Percentiles rank a stretch among this genome's conserved stretches.
Conservation (phyloP, 805 yeast genomes). For the Pichia kluyveri region DNA sequence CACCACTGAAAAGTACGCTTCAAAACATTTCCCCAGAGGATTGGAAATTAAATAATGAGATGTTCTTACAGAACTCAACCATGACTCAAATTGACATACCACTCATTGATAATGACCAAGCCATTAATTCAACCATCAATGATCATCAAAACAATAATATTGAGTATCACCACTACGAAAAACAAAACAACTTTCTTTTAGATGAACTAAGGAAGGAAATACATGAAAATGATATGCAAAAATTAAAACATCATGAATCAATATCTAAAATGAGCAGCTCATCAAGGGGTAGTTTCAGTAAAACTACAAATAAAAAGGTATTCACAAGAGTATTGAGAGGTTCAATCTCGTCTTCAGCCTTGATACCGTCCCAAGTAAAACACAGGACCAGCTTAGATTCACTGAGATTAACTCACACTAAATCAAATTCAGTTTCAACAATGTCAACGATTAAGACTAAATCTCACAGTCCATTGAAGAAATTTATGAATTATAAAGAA, state of each 20-base stretch:
- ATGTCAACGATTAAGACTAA: conserved; percentile 4
- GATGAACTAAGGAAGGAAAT: conserved; percentile 6
- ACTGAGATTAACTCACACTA: neutral
- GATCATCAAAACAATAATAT: too few species aligned
- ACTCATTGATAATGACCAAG: too few species aligned
- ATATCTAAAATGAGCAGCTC: neutral
- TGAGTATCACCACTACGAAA: too few species aligned
- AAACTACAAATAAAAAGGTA: too few species aligned
- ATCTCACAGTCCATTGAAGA: conserved; percentile 22
- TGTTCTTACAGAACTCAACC: too few species aligned
- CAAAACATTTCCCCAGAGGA: conserved; percentile 1
- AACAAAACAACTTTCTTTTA: neutral
- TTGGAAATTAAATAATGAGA: neutral
- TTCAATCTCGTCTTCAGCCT: too few species aligned
- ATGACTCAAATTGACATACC: too few species aligned
- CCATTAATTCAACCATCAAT: too few species aligned
- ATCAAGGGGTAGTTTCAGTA: too few species aligned
- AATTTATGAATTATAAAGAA: conserved; percentile 18
- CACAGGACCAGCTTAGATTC: neutral
- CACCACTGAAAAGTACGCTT: neutral
- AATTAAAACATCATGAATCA: neutral
- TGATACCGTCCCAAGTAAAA: neutral
- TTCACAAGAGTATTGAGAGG: too few species aligned
- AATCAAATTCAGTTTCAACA: conserved; percentile 6
- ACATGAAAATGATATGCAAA: neutral